phyloP scores from a whole-genome alignment of 2,329 filamentous ascomycete genomes.

The Magnaporthiopsis incrustans region DNA sequence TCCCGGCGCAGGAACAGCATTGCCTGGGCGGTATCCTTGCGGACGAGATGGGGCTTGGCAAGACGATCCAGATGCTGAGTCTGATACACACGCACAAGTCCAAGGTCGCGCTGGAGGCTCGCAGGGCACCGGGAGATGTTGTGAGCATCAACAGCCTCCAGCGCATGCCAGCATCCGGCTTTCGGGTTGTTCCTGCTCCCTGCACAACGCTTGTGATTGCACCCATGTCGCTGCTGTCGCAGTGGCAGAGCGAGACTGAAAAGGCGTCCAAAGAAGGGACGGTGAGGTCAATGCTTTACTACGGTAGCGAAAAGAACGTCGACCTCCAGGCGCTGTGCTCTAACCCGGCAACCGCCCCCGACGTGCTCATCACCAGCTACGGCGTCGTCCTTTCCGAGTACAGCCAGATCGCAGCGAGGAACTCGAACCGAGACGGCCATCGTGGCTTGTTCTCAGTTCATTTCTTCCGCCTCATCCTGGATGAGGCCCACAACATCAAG shows the following conservation, averaged over 20 bases:
- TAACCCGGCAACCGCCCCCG: conserved; percentile 70
- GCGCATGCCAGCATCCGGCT: conserved; percentile 1
- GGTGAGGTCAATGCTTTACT: conserved; percentile 81
- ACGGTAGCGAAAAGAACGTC: conserved; percentile 73
- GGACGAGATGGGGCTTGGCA: conserved; percentile 96
- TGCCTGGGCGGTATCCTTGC: conserved; percentile 89
- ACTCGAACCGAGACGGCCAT: conserved; percentile 52
- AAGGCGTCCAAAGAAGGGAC: conserved; percentile 82
- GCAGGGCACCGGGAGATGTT: conserved; percentile 27
- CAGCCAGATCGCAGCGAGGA: conserved; percentile 59
- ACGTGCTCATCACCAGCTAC: conserved; percentile 92
- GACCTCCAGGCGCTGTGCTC: conserved; percentile 77
- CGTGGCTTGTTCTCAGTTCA: conserved; percentile 82
- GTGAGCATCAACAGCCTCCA: conserved; percentile 6
- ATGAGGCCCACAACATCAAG: conserved; percentile 94
- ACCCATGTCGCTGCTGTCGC: conserved; percentile 90
- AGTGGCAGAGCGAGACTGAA: conserved; percentile 93
- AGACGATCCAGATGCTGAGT: conserved; percentile 98
- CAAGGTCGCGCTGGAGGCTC: conserved; percentile 25
- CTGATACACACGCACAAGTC: conserved; percentile 78
- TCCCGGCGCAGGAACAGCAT: conserved; percentile 88
- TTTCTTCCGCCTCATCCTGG: conserved; percentile 91
- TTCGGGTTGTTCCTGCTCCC: conserved; percentile 56
- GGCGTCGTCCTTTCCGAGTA: conserved; percentile 88
- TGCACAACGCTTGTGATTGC: conserved; percentile 93